A percentile compares a stretch with the other conserved stretches of the same genome.
phyloP scores from a whole-genome alignment of 1,139 yeast species.

The Casaregolazyma lundiana region DNA sequence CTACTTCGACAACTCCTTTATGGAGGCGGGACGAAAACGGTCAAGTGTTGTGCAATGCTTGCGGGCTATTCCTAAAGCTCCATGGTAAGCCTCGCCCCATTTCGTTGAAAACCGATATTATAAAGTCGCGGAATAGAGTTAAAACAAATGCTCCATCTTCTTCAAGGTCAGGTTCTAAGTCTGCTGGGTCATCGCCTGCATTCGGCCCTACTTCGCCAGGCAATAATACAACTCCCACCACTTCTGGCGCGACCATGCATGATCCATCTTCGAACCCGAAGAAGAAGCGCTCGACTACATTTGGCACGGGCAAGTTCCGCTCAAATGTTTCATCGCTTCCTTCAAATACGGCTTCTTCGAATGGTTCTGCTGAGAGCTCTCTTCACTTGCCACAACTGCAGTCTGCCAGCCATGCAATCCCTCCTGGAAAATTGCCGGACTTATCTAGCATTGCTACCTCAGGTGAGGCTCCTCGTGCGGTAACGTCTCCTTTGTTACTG shows the following conservation, averaged over 20 bases:
- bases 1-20: constrained; percentile 86
- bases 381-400: not conserved
- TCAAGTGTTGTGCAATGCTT: constrained; percentile 89
- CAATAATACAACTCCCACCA: not conserved
- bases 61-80: constrained; percentile 83
- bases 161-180: constrained; percentile 8
- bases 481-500: constrained; percentile 8
- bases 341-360: not conserved
- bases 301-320: constrained; percentile 10
- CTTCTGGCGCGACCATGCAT: not conserved
- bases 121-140: constrained; percentile 81
- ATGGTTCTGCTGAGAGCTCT: not conserved
- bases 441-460: not conserved
- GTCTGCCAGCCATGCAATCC: not conserved
- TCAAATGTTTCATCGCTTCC: not conserved
- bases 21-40: constrained; percentile 96
- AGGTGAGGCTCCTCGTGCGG: constrained; percentile 2
- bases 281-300: constrained; percentile 2
- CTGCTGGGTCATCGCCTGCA: constrained; percentile 6
- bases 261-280: not conserved
- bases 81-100: constrained; percentile 94
- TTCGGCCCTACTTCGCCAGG: constrained; percentile 6
- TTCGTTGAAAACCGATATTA: constrained; percentile 84
- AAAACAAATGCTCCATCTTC: constrained; percentile 8
- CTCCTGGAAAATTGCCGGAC: not conserved